A percentile compares a stretch with the other conserved stretches of the same genome.
Evolutionary conservation across 441 rosid species (phyloP).

Genomic region (Aleurites moluccanus): DNA sequence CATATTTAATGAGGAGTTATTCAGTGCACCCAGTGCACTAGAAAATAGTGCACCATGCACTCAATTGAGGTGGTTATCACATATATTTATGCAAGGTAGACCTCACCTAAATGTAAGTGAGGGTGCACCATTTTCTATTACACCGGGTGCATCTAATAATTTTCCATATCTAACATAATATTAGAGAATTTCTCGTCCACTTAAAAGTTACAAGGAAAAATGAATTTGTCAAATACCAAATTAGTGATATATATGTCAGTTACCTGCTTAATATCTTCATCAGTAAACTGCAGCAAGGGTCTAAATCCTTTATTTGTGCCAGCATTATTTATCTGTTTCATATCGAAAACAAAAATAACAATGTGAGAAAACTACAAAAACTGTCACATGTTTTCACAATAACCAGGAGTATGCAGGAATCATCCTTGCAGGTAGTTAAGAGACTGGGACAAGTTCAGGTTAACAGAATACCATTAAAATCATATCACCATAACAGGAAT

Average conservation of each 20-base stretch:
- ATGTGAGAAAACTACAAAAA: neutral
- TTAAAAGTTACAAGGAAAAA: neutral
- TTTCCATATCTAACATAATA: too few relatives aligned
- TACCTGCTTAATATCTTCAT: constrained; percentile 86
- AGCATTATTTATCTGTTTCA: constrained; percentile 74
- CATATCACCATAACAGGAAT: neutral
- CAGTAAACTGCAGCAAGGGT: constrained; percentile 74
- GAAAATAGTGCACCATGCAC: too few relatives aligned
- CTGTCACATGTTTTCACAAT: neutral
- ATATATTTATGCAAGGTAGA: too few relatives aligned
- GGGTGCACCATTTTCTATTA: too few relatives aligned
- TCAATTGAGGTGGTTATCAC: too few relatives aligned
- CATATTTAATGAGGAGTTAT: too few relatives aligned
- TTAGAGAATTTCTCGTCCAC: neutral
- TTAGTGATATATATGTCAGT: neutral
- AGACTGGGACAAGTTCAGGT: neutral
- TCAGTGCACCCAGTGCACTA: too few relatives aligned
- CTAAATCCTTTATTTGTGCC: constrained; percentile 93
- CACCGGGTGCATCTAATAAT: too few relatives aligned
- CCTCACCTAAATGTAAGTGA: too few relatives aligned
- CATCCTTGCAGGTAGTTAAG: neutral
- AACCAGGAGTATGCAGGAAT: neutral
- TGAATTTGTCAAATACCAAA: neutral
- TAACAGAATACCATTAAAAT: neutral
- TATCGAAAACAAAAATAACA: constrained; percentile 18